Conservation (phyloP, 2,329 filamentous ascomycete species). For the Sporothrix pseudoabietina region DNA sequence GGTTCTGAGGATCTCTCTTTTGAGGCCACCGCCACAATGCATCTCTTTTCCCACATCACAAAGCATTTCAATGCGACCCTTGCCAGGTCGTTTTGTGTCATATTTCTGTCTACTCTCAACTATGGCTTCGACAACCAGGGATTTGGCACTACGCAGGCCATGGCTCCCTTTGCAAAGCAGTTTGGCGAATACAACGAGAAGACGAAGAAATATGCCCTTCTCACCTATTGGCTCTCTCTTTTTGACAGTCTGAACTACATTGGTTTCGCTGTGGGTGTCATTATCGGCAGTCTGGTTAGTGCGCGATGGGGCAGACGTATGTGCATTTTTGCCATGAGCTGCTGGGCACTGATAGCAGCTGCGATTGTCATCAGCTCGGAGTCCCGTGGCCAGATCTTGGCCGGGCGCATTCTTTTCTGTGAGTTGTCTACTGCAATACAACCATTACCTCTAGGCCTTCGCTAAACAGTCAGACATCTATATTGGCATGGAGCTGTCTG, state of each 20-base stretch:
- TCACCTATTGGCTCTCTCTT: slow-evolving; percentile 25
- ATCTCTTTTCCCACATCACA: background rate
- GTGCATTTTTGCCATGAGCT: slow-evolving; percentile 14
- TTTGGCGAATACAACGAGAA: slow-evolving; percentile 29
- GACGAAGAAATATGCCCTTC: slow-evolving; percentile 16
- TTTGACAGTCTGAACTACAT: slow-evolving; percentile 24
- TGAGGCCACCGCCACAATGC: background rate
- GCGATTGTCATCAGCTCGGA: background rate
- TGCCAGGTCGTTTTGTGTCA: background rate
- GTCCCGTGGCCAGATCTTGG: background rate
- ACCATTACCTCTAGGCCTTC: background rate
- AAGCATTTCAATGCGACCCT: slow-evolving; percentile 5
- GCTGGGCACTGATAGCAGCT: background rate
- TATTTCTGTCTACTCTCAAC: slow-evolving; percentile 7
- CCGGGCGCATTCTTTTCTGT: background rate
- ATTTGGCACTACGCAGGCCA: slow-evolving; percentile 13
- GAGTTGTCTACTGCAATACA: background rate
- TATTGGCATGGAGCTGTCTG: slow-evolving; percentile 17
- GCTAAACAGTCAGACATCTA: background rate
- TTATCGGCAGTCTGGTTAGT: background rate
- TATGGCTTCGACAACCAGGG: slow-evolving; percentile 22
- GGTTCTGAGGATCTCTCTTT: background rate
- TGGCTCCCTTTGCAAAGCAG: slow-evolving; percentile 20
- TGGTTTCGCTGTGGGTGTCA: background rate
- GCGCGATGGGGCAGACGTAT: slow-evolving; percentile 5